Conservation (phyloP, 148 eudicot genomes). For the Rhododendron griersonianum region DNA sequence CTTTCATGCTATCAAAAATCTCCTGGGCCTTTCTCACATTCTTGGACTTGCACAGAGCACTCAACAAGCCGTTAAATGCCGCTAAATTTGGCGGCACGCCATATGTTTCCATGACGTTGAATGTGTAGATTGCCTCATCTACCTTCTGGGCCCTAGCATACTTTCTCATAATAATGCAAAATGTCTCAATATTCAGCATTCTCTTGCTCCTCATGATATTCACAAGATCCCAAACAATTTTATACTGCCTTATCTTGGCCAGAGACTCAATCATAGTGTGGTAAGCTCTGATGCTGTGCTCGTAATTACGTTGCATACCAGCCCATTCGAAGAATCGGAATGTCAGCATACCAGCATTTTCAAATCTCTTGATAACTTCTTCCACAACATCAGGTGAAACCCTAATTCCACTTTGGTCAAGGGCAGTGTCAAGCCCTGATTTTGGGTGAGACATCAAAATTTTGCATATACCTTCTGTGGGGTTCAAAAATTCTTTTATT, state of each 20-base stretch:
- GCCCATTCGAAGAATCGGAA: conserved; percentile 89
- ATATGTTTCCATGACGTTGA: conserved; percentile 76
- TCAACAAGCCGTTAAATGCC: conserved; percentile 81
- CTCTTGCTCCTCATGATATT: conserved; percentile 60
- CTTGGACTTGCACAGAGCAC: conserved; percentile 90
- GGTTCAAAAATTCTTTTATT: conserved; percentile 32
- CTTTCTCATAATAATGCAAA: conserved; percentile 88
- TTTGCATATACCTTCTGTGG: conserved; percentile 47
- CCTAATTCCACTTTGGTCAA: conserved; percentile 76
- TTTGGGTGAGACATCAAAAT: conserved; percentile 73
- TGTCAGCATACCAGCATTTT: conserved; percentile 87
- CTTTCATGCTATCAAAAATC: conserved; percentile 74
- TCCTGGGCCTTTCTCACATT: conserved; percentile 88
- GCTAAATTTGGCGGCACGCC: conserved; percentile 57
- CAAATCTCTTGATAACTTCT: conserved; percentile 60
- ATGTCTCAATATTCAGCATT: conserved; percentile 78
- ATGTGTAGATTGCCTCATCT: conserved; percentile 85
- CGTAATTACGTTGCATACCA: conserved; percentile 66
- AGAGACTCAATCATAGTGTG: conserved; percentile 82
- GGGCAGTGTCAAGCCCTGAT: conserved; percentile 62
- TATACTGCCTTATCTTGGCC: conserved; percentile 88
- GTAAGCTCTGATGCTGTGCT: conserved; percentile 69
- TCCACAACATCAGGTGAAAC: conserved; percentile 67
- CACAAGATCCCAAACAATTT: conserved; percentile 90
- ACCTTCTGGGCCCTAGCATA: conserved; percentile 90